Evolutionary conservation across 768 basidiomycete genomes (phyloP), one percentile per base, ranked within the genome.

Genomic region (Leccinum longicurvipes): DNA sequence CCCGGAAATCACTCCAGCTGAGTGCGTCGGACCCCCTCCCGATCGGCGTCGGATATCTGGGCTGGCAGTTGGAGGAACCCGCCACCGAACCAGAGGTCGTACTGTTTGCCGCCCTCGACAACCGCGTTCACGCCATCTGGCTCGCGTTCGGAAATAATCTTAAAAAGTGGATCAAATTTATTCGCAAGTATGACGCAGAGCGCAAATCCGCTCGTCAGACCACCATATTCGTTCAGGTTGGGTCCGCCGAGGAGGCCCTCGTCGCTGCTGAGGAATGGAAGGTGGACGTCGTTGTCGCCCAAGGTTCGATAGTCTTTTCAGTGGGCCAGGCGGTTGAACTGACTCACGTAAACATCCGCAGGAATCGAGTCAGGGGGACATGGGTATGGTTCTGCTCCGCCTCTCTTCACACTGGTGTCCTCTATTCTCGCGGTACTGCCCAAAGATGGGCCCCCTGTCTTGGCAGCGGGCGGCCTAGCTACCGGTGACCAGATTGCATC

Each of bases 281-380:
- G 60, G 82, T 76, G 8, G 91, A 93, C 67, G 81, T 85, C 34
- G 70, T 93, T 53, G 83, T 93, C 17, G 86, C 82, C 3, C 91
- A 93, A 82, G 89, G 91, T 88, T 61, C 53, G 54, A 42, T 51
- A 17, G 42, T 50, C 49, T 54, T 47, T 48, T 54, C 45, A n/a
- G 25, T 21, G 19, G 6, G 31, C 6, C 39, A 27, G 27, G 27
- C 24, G 32, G 24, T 36, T 42, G 15, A 28, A 51, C 31, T 32
- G 51, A 54, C 55, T 56, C 39, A 55, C 48, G 31, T 42, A 50
- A 25, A 46, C 17, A 49, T 6, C 27, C 55, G 17, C 53, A 92
- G 91, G 91, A 4, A 82, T 77, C 54, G 91, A 93, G 71, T 81
- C 88, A 36, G 91, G 91, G 8, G 91, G 91, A 25, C 91, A 93